A percentile compares a stretch with the other conserved stretches of the same genome.
These are phyloP conservation scores for Daldinia childiae DNA, from an alignment of 495 filamentous ascomycete genomes.

Conservation along the genomic window DNA sequence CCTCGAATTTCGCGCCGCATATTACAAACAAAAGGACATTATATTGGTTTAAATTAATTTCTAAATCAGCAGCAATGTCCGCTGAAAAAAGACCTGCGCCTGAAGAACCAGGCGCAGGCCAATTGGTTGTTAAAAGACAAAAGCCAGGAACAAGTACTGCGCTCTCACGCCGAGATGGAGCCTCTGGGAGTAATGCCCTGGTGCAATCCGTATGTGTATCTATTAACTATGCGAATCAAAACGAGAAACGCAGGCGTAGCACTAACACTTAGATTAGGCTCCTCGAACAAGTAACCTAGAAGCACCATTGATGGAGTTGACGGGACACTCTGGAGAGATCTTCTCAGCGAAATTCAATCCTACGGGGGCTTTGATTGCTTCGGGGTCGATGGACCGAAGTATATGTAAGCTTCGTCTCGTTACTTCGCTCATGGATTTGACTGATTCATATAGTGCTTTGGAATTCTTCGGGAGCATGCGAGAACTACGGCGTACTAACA, in stretches of 20 bases:
- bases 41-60: not conserved
- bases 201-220: slow-evolving; percentile 78
- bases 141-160: slow-evolving; percentile 74
- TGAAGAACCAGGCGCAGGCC: slow-evolving; percentile 78
- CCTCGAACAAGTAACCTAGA: slow-evolving; percentile 86
- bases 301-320: slow-evolving; percentile 94
- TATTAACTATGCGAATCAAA: not conserved
- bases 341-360: slow-evolving; percentile 93
- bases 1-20: not conserved
- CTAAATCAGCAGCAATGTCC: slow-evolving; percentile 66
- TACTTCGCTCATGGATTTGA: not conserved
- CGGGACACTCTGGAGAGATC: slow-evolving; percentile 81
- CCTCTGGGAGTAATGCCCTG: slow-evolving; percentile 73
- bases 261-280: slow-evolving; percentile 60
- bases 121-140: slow-evolving; percentile 89
- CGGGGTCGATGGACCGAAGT: slow-evolving; percentile 92
- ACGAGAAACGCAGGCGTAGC: not conserved
- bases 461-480: slow-evolving; percentile 89
- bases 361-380: slow-evolving; percentile 86
- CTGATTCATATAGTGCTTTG: slow-evolving; percentile 73
- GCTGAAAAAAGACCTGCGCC: slow-evolving; percentile 89
- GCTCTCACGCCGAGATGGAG: slow-evolving; percentile 71
- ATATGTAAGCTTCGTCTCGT: slow-evolving; percentile 70
- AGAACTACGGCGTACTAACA: slow-evolving; percentile 87
- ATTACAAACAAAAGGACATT: not conserved